These are phyloP conservation scores for Podospora tetraspora DNA, from an alignment of 495 filamentous ascomycete species.

Conservation along the genomic window DNA sequence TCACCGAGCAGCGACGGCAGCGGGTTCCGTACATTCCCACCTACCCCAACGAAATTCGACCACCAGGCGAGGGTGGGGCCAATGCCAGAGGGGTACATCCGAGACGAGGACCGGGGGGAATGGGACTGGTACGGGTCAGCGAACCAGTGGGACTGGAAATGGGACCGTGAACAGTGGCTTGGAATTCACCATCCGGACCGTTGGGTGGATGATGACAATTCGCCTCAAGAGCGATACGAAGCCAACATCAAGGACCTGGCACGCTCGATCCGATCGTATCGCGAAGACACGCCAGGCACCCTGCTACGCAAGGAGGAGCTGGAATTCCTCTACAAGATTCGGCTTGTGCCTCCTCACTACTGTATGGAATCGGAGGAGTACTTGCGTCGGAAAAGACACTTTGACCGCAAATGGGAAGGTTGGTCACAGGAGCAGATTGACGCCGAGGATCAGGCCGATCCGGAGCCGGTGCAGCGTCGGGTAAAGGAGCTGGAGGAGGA, in stretches of 20 bases:
- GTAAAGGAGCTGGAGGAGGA: background rate
- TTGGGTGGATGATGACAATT: too few species aligned
- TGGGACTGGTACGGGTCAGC: too few species aligned
- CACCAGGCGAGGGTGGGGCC: too few species aligned
- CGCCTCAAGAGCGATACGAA: background rate
- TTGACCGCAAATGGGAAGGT: slow-evolving; percentile 8
- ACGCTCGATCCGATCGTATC: background rate
- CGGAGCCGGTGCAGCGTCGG: background rate
- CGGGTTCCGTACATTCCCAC: too few species aligned
- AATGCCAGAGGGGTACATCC: too few species aligned
- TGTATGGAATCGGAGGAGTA: background rate
- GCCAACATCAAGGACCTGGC: background rate
- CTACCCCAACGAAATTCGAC: too few species aligned
- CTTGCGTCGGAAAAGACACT: background rate
- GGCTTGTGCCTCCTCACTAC: too few species aligned
- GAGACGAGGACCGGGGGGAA: too few species aligned
- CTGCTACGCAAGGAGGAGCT: background rate
- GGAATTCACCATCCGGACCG: background rate
- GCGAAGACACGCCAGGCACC: background rate
- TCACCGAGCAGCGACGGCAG: background rate
- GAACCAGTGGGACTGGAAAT: background rate
- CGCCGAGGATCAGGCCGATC: slow-evolving; percentile 3
- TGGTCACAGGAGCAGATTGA: slow-evolving; percentile 12
- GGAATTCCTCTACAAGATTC: background rate
- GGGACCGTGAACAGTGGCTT: background rate